Percentiles rank a stretch among this genome's conserved stretches.
These are phyloP conservation scores for Camelina laxa DNA, from an alignment of 345 rosid genomes.

Conservation along the genomic window DNA sequence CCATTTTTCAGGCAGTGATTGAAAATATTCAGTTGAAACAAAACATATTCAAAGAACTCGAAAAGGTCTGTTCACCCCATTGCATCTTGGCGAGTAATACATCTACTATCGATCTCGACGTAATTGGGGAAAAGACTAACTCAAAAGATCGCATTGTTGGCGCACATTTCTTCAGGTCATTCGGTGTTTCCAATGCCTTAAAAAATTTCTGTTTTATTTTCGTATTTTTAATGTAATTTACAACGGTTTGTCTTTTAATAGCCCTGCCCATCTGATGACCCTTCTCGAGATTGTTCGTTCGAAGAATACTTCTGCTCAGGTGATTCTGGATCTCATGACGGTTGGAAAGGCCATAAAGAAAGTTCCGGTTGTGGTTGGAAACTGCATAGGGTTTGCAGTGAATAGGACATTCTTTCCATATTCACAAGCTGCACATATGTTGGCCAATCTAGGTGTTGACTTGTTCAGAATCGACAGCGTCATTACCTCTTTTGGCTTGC, in stretches of 20 bases:
- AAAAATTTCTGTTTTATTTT: background rate
- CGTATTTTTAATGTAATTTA: background rate
- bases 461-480: constrained; percentile 83
- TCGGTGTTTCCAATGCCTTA: background rate
- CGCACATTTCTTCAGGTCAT: constrained; percentile 96
- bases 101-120: constrained; percentile 79
- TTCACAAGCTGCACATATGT: constrained; percentile 67
- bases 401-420: constrained; percentile 93
- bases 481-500: constrained; percentile 83
- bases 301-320: constrained; percentile 83
- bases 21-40: constrained; percentile 86
- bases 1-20: constrained; percentile 79
- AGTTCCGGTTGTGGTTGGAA: constrained; percentile 94
- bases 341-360: constrained; percentile 86
- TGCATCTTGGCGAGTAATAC: constrained; percentile 95
- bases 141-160: constrained; percentile 89
- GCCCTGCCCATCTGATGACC: constrained; percentile 98
- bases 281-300: constrained; percentile 93
- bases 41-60: constrained; percentile 83
- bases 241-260: constrained; percentile 45
- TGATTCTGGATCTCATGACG: constrained; percentile 86
- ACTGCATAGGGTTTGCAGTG: constrained; percentile 95
- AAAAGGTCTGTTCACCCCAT: constrained; percentile 76
- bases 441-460: constrained; percentile 85
- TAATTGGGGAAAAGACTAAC: constrained; percentile 76